These are phyloP conservation scores for Oryza australiensis DNA, from an alignment of 176 grass and related monocot genomes.

Conservation along the genomic window DNA sequence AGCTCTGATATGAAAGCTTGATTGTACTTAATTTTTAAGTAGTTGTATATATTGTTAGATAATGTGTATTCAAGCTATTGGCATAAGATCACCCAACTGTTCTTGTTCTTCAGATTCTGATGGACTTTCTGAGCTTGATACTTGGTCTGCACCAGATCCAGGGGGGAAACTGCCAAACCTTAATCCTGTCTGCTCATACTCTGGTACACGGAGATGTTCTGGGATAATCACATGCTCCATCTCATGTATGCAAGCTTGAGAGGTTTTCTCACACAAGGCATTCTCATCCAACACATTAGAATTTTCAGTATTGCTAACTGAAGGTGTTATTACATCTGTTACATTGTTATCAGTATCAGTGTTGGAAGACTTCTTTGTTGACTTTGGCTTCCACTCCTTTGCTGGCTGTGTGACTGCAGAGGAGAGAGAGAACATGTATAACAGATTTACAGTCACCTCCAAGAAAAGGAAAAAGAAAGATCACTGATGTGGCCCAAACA, in stretches of 20 bases:
- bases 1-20: neutral
- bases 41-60: neutral
- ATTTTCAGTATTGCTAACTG: constrained; percentile 38
- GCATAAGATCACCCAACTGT: constrained; percentile 53
- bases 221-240: constrained; percentile 76
- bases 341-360: constrained; percentile 16
- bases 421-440: neutral
- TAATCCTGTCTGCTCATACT: constrained; percentile 57
- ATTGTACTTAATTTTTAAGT: constrained; percentile 10
- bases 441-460: neutral
- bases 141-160: constrained; percentile 44
- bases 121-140: constrained; percentile 16
- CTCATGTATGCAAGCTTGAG: constrained; percentile 50
- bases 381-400: constrained; percentile 86
- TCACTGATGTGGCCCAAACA: neutral
- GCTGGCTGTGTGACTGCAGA: constrained; percentile 46
- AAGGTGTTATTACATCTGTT: constrained; percentile 34
- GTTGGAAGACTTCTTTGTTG: constrained; percentile 41
- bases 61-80: constrained; percentile 16
- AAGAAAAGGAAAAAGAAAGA: neutral
- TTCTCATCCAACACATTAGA: constrained; percentile 30
- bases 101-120: constrained; percentile 46
- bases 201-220: constrained; percentile 69
- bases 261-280: constrained; percentile 53
- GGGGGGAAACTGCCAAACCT: constrained; percentile 77